These are phyloP conservation scores for Heliosperma pusillum DNA, from an alignment of 148 eudicot genomes.

Conservation along the genomic window DNA sequence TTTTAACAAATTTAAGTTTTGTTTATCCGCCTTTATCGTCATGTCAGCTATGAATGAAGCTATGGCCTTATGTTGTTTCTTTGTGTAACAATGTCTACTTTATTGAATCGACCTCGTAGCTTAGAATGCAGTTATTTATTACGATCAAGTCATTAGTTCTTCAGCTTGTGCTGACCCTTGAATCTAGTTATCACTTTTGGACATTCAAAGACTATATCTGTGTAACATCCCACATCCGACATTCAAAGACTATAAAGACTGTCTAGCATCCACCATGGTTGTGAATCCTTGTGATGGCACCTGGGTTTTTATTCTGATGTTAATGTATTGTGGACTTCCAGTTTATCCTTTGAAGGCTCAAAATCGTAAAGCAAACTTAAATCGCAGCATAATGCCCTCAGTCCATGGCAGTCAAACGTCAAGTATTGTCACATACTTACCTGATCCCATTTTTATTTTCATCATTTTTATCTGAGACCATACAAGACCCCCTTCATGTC, in stretches of 20 bases:
- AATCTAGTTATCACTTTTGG: neutral
- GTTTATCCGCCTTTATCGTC: neutral
- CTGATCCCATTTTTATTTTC: neutral
- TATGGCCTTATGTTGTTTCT: neutral
- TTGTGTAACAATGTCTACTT: neutral
- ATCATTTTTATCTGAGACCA: neutral
- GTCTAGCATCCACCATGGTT: too few relatives aligned
- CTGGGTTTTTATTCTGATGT: neutral
- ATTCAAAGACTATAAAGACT: too few relatives aligned
- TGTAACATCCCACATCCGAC: too few relatives aligned
- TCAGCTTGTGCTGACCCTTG: neutral
- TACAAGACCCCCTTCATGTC: neutral
- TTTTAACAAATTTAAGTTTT: neutral
- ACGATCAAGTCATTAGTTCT: neutral
- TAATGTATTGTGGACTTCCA: neutral
- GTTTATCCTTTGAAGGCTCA: neutral
- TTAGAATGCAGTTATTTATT: neutral
- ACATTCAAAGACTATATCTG: too few relatives aligned
- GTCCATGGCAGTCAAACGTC: neutral
- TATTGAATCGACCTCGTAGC: neutral
- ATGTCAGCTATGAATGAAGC: slow-evolving; percentile 7
- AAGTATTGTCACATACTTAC: neutral
- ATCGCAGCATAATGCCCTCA: neutral
- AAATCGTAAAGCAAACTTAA: neutral
- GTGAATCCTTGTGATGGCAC: neutral